phyloP scores from a whole-genome alignment of 176 grass and related monocot species.

The Cocos nucifera region DNA sequence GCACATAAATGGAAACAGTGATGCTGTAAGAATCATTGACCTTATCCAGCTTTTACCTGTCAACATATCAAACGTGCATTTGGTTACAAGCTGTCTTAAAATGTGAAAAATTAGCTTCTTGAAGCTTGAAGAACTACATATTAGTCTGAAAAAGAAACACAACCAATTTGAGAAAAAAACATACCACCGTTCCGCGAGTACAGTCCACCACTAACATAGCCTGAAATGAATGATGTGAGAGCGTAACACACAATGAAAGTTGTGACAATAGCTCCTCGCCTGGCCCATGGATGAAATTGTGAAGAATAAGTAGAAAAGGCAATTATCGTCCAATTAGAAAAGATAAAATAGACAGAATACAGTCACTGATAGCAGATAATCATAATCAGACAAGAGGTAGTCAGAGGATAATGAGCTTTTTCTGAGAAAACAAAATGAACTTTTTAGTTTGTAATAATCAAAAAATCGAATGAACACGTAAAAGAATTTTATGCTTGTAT shows the following conservation, averaged over 20 bases:
- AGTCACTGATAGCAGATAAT: no score
- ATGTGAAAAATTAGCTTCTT: conserved; percentile 12
- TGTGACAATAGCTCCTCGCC: conserved; percentile 90
- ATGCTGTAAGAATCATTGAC: conserved; percentile 87
- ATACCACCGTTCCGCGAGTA: conserved; percentile 96
- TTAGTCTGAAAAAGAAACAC: neutral
- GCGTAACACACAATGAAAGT: conserved; percentile 99
- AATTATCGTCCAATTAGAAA: no score
- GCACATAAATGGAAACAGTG: conserved; percentile 92
- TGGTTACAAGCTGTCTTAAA: conserved; percentile 7
- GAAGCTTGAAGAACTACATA: neutral
- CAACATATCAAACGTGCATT: conserved; percentile 27
- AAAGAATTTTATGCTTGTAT: no score
- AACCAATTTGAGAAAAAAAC: conserved; percentile 12
- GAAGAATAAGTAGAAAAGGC: no score
- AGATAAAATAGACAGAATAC: no score
- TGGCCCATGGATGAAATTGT: conserved; percentile 3
- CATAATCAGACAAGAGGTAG: no score
- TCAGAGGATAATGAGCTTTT: no score
- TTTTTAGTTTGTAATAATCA: no score
- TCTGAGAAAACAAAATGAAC: no score
- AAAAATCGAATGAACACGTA: no score
- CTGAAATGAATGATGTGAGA: conserved; percentile 97
- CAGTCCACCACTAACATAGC: conserved; percentile 94
- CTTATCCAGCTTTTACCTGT: conserved; percentile 98